A percentile compares a stretch with the other conserved stretches of the same genome.
Evolutionary conservation across 805 yeast genomes (phyloP).

Genomic region (Suhomyces canberraensis): DNA sequence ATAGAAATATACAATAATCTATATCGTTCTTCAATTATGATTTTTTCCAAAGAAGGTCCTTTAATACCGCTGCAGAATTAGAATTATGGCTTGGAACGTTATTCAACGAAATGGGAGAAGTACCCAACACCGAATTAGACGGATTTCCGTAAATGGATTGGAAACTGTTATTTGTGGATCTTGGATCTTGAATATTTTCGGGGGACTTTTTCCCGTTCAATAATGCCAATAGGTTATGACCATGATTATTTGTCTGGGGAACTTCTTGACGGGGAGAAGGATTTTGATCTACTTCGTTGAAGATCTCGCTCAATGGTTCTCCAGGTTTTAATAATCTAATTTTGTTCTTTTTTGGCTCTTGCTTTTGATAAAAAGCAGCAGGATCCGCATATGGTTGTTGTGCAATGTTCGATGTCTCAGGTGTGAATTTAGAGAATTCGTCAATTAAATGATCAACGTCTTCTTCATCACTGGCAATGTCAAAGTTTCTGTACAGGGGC

Average conservation of each 20-base stretch:
- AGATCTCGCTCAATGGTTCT: conserved; percentile 16
- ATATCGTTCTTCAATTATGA: conserved; percentile 3
- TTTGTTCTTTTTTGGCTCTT: conserved; percentile 14
- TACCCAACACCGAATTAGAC: not conserved
- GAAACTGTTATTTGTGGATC: conserved; percentile 9
- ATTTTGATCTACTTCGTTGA: conserved; percentile 1
- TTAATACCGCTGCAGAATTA: conserved; percentile 8
- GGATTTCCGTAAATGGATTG: conserved; percentile 12
- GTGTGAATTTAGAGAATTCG: conserved; percentile 3
- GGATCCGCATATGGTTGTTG: not conserved
- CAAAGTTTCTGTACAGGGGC: conserved; percentile 21
- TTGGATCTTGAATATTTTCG: not conserved
- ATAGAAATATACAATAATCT: not conserved
- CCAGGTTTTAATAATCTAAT: conserved; percentile 29
- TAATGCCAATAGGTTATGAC: conserved; percentile 21
- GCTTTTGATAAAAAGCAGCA: conserved; percentile 6
- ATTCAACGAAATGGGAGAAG: not conserved
- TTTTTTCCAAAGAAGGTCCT: conserved; percentile 8
- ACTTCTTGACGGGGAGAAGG: not conserved
- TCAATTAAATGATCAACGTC: conserved; percentile 15
- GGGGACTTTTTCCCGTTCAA: conserved; percentile 15
- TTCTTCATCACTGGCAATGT: conserved; percentile 37
- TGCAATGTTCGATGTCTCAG: not conserved
- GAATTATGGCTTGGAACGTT: conserved; percentile 1
- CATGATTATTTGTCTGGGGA: conserved; percentile 11